Evolutionary conservation across 805 yeast genomes (phyloP), one percentile per base, ranked within the genome.

Genomic region (Candida ipomoeae): DNA sequence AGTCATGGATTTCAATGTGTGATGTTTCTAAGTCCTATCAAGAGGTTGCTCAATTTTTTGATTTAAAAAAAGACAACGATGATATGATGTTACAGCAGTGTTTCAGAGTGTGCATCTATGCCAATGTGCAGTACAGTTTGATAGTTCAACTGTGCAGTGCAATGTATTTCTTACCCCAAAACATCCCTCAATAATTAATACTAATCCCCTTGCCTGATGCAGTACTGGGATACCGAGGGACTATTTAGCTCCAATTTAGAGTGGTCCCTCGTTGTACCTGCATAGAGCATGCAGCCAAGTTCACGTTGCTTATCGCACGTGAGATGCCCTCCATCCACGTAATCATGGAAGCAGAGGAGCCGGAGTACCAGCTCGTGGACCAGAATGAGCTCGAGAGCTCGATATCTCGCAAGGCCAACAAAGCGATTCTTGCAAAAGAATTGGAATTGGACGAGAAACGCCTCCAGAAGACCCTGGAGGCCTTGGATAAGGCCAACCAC

Each of bases 301-400:
- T 42, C 45, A 42, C 45, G 31, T 35, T 35, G 46, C 46, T 44
- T 44, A 44, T 44, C 46, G 40, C 40, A 34, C 46, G 46, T 44
- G 46, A 44, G 46, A 35, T 35, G 46, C 40, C 36, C 20, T 35
- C 21, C 40, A 35, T 29, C 33, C 29, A 13, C 11, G 17, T 14
- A 26, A 23, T n/a, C 46, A 44, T 44, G 39, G 34, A 23, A 35
- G 11, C 46, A 13, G 46, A 26, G 21, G 40, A 44, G 33, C 46
- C 40, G 3, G 46, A 44, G 20, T 44, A 26, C 29, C 74, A 74
- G 59, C 71, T 89, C 3, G 82, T 89, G 51, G 90, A 87, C 58
- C 98, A 94, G 65, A 83, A 80, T 48, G 83, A 84, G 7, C 67
- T 92, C n/a, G 99, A 91, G 61, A 70, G 80, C 43, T 73, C 79